Evolutionary conservation across 805 yeast genomes (phyloP).

Genomic region (Cyberlindnera bimundalis): DNA sequence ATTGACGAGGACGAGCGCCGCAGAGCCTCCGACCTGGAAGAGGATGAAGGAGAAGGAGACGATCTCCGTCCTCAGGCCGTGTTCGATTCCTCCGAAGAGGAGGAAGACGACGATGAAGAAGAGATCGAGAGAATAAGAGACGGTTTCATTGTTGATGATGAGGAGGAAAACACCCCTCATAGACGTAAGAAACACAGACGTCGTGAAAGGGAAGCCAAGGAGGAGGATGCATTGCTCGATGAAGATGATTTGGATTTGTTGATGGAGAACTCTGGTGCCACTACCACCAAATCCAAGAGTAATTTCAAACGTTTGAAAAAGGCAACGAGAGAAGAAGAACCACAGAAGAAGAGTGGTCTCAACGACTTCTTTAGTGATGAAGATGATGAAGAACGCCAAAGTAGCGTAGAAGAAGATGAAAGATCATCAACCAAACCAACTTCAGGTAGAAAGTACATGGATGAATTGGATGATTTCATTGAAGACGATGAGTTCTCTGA

Average conservation of each 20-base stretch:
- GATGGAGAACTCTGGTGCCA: constrained; percentile 80
- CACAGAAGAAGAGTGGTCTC: constrained; percentile 36
- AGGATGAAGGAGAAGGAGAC: constrained; percentile 31
- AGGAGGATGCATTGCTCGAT: constrained; percentile 70
- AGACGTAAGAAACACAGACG: constrained; percentile 38
- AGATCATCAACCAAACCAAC: constrained; percentile 26
- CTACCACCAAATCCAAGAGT: constrained; percentile 31
- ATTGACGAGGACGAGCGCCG: constrained; percentile 18
- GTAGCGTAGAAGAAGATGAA: constrained; percentile 17
- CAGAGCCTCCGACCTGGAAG: constrained; percentile 25
- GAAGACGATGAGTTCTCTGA: constrained; percentile 97
- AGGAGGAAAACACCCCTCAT: constrained; percentile 56
- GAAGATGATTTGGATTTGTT: constrained; percentile 93
- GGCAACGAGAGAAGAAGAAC: constrained; percentile 46
- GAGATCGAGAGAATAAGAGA: constrained; percentile 80
- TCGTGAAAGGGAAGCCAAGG: constrained; percentile 34
- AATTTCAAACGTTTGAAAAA: constrained; percentile 82
- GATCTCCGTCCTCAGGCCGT: constrained; percentile 32
- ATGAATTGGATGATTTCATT: constrained; percentile 94
- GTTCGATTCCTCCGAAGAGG: constrained; percentile 83
- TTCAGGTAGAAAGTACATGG: constrained; percentile 40
- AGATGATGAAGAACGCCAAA: constrained; percentile 27
- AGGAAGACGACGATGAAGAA: constrained; percentile 89
- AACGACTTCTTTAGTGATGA: constrained; percentile 43
- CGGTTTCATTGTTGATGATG: constrained; percentile 93